Percentiles rank a stretch among this genome's conserved stretches.
phyloP scores from a whole-genome alignment of 2,329 filamentous ascomycete genomes.

The Myriangium duriaei region DNA sequence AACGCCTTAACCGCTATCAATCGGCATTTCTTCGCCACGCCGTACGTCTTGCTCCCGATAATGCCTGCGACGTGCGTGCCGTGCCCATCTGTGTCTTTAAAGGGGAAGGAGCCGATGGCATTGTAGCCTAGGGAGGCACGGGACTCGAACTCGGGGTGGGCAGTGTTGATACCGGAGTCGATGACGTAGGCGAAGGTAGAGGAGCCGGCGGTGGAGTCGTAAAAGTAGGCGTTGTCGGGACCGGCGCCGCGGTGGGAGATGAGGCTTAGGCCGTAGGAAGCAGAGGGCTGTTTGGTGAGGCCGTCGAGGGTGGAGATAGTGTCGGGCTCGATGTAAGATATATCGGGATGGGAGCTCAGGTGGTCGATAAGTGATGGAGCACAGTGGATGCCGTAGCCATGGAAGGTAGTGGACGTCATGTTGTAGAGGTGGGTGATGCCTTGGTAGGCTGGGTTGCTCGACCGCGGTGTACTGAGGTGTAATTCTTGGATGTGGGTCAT shows the following conservation, averaged over 20 bases:
- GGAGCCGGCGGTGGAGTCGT: constrained; percentile 22
- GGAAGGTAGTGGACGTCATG: constrained; percentile 9
- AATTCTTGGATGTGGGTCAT: constrained; percentile 10
- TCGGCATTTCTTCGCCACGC: constrained; percentile 36
- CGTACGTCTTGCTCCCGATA: constrained; percentile 31
- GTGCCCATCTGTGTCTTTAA: constrained; percentile 33
- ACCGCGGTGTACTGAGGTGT: constrained; percentile 1
- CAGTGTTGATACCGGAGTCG: constrained; percentile 33
- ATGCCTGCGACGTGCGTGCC: constrained; percentile 38
- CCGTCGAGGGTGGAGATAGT: constrained; percentile 10
- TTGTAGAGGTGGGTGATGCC: constrained; percentile 7
- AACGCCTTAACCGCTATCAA: constrained; percentile 41
- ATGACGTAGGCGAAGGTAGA: constrained; percentile 38
- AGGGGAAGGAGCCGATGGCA: constrained; percentile 23
- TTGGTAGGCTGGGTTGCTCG: constrained; percentile 4
- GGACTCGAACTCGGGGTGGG: constrained; percentile 30
- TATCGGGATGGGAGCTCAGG: constrained; percentile 10
- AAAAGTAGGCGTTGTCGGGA: constrained; percentile 17
- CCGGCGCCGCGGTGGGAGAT: constrained; percentile 12
- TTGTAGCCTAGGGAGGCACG: constrained; percentile 23
- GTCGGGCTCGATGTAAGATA: constrained; percentile 9
- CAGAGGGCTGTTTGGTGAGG: neutral
- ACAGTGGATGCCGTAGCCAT: constrained; percentile 10
- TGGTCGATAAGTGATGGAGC: constrained; percentile 9
- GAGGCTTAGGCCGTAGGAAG: constrained; percentile 15